Evolutionary conservation across 768 basidiomycete species (phyloP).

Genomic region (Termitomyces eurrhizus): DNA sequence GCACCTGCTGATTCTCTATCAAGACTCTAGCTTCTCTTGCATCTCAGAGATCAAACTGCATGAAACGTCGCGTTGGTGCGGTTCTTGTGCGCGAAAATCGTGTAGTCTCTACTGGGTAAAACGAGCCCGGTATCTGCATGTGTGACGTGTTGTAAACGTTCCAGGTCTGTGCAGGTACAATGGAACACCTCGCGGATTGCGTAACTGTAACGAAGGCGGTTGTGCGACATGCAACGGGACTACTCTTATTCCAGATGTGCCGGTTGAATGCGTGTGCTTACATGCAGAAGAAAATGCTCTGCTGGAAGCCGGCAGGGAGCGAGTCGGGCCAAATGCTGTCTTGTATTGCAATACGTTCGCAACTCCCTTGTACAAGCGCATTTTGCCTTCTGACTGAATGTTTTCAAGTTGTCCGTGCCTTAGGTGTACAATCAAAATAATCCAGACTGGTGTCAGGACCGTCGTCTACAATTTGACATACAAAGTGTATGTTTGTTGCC

Average conservation of each 20-base stretch:
- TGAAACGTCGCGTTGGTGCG: constrained; percentile 96
- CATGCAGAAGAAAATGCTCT: constrained; percentile 99
- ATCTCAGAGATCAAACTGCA: constrained; percentile 88
- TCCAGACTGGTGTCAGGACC: constrained; percentile 86
- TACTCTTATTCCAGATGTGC: constrained; percentile 36
- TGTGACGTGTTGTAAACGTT: constrained; percentile 1
- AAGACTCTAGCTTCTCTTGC: constrained; percentile 89
- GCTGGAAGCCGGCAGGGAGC: constrained; percentile 88
- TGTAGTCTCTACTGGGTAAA: constrained; percentile 75
- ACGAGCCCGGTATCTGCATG: background rate
- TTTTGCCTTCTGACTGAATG: background rate
- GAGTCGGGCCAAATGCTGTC: constrained; percentile 79
- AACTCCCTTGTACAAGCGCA: background rate
- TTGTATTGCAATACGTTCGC: constrained; percentile 97
- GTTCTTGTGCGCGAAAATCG: constrained; percentile 84
- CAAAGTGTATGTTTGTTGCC: constrained; percentile 68
- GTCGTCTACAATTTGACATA: constrained; percentile 96
- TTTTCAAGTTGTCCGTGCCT: constrained; percentile 87
- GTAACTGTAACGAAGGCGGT: constrained; percentile 90
- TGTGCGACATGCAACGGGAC: constrained; percentile 75
- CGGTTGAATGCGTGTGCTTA: constrained; percentile 85
- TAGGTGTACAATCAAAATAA: constrained; percentile 96
- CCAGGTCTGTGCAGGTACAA: constrained; percentile 68
- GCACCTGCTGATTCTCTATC: background rate
- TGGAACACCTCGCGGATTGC: constrained; percentile 87